Conservation (phyloP, 331 rosid species). For the Rhamnella rubrinervis region DNA sequence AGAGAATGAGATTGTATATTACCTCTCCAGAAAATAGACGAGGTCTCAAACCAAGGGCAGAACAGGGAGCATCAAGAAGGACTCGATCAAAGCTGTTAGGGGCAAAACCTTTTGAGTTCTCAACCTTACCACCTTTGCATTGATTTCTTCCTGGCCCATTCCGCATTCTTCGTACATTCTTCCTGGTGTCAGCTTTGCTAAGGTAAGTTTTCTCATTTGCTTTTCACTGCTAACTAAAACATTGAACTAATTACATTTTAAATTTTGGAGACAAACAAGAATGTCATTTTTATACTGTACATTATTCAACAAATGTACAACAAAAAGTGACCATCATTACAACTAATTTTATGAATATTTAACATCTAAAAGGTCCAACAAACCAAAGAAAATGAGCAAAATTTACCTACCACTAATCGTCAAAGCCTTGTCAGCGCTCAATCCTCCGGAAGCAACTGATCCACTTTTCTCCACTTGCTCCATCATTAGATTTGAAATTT, state of each 20-base stretch:
- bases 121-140: constrained; percentile 63
- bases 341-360: not conserved
- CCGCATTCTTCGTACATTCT: constrained; percentile 55
- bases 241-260: constrained; percentile 30
- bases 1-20: constrained; percentile 19
- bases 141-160: constrained; percentile 95
- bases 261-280: constrained; percentile 20
- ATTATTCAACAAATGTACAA: not conserved
- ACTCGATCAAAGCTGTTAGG: constrained; percentile 91
- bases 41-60: constrained; percentile 97
- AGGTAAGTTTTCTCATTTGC: constrained; percentile 47
- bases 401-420: constrained; percentile 57
- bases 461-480: constrained; percentile 41
- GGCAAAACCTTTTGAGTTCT: constrained; percentile 76
- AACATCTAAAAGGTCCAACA: not conserved
- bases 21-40: constrained; percentile 91
- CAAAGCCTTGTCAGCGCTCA: constrained; percentile 30
- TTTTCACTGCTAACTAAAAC: constrained; percentile 42
- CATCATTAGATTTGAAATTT: constrained; percentile 31
- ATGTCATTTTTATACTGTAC: not conserved
- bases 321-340: not conserved
- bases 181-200: constrained; percentile 74
- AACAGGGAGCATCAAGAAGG: constrained; percentile 97
- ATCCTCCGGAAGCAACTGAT: constrained; percentile 31
- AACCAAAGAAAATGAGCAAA: constrained; percentile 8